phyloP scores from a whole-genome alignment of 2,329 filamentous ascomycete genomes.

The Nemania bipapillata region DNA sequence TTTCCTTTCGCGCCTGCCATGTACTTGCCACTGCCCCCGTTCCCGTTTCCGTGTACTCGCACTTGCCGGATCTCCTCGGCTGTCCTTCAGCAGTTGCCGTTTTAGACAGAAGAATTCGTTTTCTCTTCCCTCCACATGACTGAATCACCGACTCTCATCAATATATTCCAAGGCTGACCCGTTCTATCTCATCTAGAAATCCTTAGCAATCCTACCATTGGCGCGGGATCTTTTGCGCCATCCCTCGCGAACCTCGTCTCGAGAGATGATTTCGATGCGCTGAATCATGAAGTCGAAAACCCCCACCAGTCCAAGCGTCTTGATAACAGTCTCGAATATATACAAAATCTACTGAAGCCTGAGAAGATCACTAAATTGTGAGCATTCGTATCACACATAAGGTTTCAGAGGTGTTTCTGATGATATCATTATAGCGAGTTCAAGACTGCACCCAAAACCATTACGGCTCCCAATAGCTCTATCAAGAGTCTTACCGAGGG shows the following conservation, averaged over 20 bases:
- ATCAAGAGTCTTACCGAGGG: constrained; percentile 54
- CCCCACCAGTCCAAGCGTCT: constrained; percentile 71
- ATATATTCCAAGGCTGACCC: constrained; percentile 28
- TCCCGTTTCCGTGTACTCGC: neutral
- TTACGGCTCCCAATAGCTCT: constrained; percentile 46
- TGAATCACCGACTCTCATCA: neutral
- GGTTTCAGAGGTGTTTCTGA: constrained; percentile 13
- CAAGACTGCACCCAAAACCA: constrained; percentile 59
- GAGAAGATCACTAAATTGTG: constrained; percentile 77
- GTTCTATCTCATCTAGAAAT: constrained; percentile 62
- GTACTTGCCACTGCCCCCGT: neutral
- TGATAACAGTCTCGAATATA: constrained; percentile 76
- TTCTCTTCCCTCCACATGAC: neutral
- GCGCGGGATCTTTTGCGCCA: constrained; percentile 64
- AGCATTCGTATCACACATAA: constrained; percentile 41
- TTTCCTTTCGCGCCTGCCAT: constrained; percentile 17
- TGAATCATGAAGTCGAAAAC: constrained; percentile 76
- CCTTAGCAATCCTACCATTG: constrained; percentile 72
- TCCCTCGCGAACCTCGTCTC: constrained; percentile 64
- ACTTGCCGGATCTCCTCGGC: neutral
- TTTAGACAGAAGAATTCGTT: neutral
- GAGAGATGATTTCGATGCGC: constrained; percentile 67
- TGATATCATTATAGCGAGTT: constrained; percentile 62
- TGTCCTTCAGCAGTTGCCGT: neutral
- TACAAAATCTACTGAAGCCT: constrained; percentile 77